Evolutionary conservation across 192 early-diverging fungal species (phyloP).

Genomic region (Coemansia sp.): DNA sequence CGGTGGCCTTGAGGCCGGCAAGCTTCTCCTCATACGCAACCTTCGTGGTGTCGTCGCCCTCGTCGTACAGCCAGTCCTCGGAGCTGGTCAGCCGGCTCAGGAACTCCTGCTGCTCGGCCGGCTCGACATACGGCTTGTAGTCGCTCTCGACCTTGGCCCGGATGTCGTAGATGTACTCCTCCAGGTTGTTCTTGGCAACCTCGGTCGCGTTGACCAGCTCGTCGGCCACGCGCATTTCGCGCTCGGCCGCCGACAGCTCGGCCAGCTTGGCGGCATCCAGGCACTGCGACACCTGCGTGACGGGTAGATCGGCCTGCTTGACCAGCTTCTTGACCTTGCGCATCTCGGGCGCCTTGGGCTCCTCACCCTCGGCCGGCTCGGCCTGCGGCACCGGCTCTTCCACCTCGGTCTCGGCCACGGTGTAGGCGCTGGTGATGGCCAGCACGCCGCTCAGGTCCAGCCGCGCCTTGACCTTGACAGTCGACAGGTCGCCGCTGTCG

Average conservation of each 20-base stretch:
- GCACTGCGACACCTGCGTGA: slow-evolving; percentile 60
- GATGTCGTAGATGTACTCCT: slow-evolving; percentile 98
- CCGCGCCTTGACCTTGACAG: slow-evolving; percentile 87
- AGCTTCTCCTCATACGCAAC: slow-evolving; percentile 83
- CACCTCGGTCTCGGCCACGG: slow-evolving; percentile 82
- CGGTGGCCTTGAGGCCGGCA: slow-evolving; percentile 68
- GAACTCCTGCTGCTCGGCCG: slow-evolving; percentile 67
- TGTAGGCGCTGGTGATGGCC: slow-evolving; percentile 76
- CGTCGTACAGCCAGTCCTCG: slow-evolving; percentile 98
- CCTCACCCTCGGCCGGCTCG: slow-evolving; percentile 58
- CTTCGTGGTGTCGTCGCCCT: slow-evolving; percentile 91
- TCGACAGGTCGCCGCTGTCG: slow-evolving; percentile 62
- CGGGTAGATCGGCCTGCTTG: slow-evolving; percentile 78
- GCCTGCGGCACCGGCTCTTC: slow-evolving; percentile 68
- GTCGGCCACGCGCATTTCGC: slow-evolving; percentile 78
- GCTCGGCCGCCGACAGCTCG: slow-evolving; percentile 74
- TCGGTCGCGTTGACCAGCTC: slow-evolving; percentile 91
- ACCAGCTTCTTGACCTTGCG: slow-evolving; percentile 90
- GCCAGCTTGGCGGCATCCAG: slow-evolving; percentile 57
- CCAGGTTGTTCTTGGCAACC: slow-evolving; percentile 88
- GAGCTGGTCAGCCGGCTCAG: slow-evolving; percentile 63
- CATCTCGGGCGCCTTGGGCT: slow-evolving; percentile 53
- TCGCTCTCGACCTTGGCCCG: slow-evolving; percentile 77
- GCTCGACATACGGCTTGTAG: slow-evolving; percentile 72
- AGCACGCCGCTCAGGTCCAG: slow-evolving; percentile 83